Conservation (phyloP, 108 stramenopile genomes). For the Cylindrotheca closterium region DNA sequence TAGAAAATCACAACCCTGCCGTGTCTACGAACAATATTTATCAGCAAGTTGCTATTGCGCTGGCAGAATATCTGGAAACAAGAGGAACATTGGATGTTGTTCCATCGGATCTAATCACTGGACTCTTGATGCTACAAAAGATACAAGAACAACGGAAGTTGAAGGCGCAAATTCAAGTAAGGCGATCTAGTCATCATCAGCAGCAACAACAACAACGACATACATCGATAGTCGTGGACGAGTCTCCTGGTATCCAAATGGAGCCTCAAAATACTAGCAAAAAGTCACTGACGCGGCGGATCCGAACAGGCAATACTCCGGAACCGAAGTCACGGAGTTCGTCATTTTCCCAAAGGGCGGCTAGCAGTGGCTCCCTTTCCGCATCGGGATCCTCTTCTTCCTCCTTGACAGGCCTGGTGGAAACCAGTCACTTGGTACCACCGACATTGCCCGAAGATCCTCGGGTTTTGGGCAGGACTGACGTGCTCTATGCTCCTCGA, state of each 20-base stretch:
- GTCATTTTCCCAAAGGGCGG: neutral
- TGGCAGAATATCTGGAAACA: conserved; percentile 84
- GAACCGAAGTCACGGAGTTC: neutral
- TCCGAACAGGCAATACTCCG: neutral
- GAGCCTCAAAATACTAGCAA: neutral
- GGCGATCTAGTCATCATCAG: conserved; percentile 16
- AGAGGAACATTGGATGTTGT: conserved; percentile 76
- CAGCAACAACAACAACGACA: neutral
- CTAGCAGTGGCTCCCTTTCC: neutral
- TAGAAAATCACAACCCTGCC: conserved; percentile 10
- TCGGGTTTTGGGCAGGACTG: neutral
- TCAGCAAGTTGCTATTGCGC: conserved; percentile 66
- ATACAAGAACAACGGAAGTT: conserved; percentile 68
- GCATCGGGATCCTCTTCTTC: neutral
- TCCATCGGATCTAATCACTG: conserved; percentile 76
- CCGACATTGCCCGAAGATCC: neutral
- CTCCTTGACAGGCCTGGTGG: neutral
- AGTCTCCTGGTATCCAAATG: neutral
- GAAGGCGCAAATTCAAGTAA: conserved; percentile 39
- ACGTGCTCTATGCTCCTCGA: conserved; percentile 7
- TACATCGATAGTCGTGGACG: neutral
- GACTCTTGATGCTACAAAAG: conserved; percentile 71
- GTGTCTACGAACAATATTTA: conserved; percentile 29
- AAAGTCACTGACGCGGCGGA: neutral
- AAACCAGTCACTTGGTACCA: neutral